Evolutionary conservation across 2,329 filamentous ascomycete genomes (phyloP), one percentile per base, ranked within the genome.

Genomic region (Exophiala dermatitidis): DNA sequence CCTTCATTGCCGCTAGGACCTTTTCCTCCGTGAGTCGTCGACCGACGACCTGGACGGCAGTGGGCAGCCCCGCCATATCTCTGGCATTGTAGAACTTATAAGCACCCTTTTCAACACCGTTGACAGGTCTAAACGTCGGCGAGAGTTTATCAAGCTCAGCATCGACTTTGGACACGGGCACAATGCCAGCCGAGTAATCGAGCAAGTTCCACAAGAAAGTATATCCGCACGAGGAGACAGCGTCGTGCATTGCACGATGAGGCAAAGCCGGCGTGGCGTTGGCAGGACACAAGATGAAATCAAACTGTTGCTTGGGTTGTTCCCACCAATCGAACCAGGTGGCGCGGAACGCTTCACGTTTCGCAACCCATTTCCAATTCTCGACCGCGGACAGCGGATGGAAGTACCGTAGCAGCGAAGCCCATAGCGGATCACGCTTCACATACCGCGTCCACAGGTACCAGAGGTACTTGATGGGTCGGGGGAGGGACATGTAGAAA

Each of bases 181-280:
- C 65, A 34, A 95, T 82, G 36, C 90, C 90, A 8, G 81, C 80
- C 1, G 86, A 81, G 70, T 96, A 96, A 67, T 96, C 91, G 46
- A 96, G 80, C 81, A 96, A 61, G 64, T 96, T 96, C 74, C 93
- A 97, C 52, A 95, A 71, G 67, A 96, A 95, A 0, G 90, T 96
- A 66, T 97, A 96, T 1, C 89, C 90, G 64, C 90, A 96, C 61
- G 84, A 88, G 58, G 85, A 86, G 42, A 93, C 83, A 2, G 88
- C 88, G 63, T 91, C 84, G 61, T 82, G 81, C 89, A 95, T 96
- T 0, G 83, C 90, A 44, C 84, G 81, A 66, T 95, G 90, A 0
- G 90, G 90, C 2, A 95, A 81, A 0, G 90, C 90, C 1, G 90
- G 90, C 0, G 89, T 95, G 0, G 90, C 89, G 67, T 96, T 95